These are phyloP conservation scores for Xerophyta viscosa DNA, from an alignment of 106 monocot species.

Conservation along the genomic window DNA sequence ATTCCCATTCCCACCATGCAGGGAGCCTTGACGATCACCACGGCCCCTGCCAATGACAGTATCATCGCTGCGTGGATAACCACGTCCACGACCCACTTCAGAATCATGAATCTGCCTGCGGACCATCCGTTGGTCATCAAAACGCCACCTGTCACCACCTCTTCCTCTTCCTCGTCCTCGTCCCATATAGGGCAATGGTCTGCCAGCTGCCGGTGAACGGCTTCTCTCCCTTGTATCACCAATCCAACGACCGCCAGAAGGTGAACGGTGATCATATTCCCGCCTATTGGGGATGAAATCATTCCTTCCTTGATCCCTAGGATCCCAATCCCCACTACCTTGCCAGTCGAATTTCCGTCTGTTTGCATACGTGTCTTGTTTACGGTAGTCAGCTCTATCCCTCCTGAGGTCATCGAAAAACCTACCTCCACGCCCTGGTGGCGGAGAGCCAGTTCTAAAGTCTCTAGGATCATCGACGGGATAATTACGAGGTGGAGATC, in stretches of 20 bases:
- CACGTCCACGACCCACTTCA: constrained; percentile 9
- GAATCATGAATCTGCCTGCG: no score
- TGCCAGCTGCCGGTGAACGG: constrained; percentile 32
- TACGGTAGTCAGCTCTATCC: constrained; percentile 23
- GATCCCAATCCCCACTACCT: constrained; percentile 11
- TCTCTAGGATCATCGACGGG: constrained; percentile 18
- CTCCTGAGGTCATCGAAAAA: constrained; percentile 15
- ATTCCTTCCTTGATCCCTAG: constrained; percentile 16
- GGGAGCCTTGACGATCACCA: constrained; percentile 14
- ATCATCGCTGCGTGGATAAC: constrained; percentile 4
- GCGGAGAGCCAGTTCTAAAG: constrained; percentile 16
- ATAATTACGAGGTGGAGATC: constrained; percentile 50
- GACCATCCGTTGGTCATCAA: constrained; percentile 11
- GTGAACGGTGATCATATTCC: constrained; percentile 22
- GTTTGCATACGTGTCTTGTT: constrained; percentile 18
- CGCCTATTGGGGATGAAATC: constrained; percentile 18
- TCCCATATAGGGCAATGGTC: constrained; percentile 18
- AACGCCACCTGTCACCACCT: constrained; percentile 14
- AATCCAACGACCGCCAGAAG: constrained; percentile 22
- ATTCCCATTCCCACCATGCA: constrained; percentile 14
- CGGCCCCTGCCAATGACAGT: constrained; percentile 15
- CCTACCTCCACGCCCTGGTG: constrained; percentile 20
- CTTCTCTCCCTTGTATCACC: constrained; percentile 43
- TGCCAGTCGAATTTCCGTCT: constrained; percentile 28
- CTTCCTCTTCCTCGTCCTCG: no score